Evolutionary conservation across 1,284 basidiomycete genomes (phyloP), one percentile per base, ranked within the genome.

Genomic region (Coriolopsis trogii): DNA sequence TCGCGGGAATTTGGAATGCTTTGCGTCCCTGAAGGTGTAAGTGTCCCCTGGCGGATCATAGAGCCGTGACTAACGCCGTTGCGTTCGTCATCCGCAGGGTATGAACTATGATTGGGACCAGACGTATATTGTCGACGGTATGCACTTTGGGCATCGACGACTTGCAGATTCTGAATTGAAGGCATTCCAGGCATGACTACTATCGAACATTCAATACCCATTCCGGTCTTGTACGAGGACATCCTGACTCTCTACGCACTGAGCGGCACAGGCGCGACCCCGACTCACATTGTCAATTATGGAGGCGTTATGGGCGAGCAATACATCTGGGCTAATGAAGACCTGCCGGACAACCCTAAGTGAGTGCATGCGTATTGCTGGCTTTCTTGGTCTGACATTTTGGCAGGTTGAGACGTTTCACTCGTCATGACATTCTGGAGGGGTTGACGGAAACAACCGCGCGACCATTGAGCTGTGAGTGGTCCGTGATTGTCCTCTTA

Each of bases 31-130:
- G 87, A 89, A 67, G 87, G 87, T 18, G 76, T 78, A 45, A 38
- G 71, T 65, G 3, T n/a, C 12, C 10, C 20, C n/a, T n/a, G n/a
- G n/a, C n/a, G n/a, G n/a, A n/a, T n/a, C n/a, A n/a, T n/a, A n/a
- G n/a, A n/a, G n/a, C n/a, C n/a, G n/a, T n/a, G n/a, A n/a, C n/a
- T n/a, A n/a, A n/a, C n/a, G n/a, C n/a, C n/a, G n/a, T n/a, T n/a
- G n/a, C n/a, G n/a, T n/a, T n/a, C n/a, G n/a, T n/a, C n/a, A n/a
- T n/a, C 20, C 25, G 8, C 34, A 79, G 77, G 87, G 87, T 7
- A 87, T 87, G 84, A 87, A 86, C 60, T 81, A 74, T 31, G 86
- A 89, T 57, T 89, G 87, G 87, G 85, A 89, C 59, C 67, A 82
- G 58, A 87, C 87, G 0, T 89, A 88, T 59, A 87, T 89, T 46